Conservation (phyloP, 371 early-diverging fungal species). For the Conidiobolus incongruus region DNA sequence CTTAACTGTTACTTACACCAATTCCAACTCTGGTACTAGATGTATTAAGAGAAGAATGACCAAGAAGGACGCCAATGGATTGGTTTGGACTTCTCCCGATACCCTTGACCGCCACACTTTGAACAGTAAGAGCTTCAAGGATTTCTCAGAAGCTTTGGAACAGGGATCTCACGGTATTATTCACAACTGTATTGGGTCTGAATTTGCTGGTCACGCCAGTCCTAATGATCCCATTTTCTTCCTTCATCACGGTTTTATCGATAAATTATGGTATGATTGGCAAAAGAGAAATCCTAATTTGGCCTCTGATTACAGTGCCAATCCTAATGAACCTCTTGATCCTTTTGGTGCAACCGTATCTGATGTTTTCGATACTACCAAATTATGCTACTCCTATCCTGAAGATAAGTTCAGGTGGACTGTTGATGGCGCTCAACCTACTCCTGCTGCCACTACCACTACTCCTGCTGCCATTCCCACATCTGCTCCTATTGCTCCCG, state of each 20-base stretch:
- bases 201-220: constrained; percentile 1
- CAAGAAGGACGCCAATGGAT: neutral
- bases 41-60: neutral
- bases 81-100: neutral
- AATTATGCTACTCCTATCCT: constrained; percentile 2
- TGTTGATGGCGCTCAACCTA: neutral
- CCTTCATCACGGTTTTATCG: constrained; percentile 6
- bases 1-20: neutral
- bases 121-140: neutral
- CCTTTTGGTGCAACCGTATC: neutral
- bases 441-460: no score
- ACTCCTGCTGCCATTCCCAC: no score
- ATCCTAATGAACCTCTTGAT: neutral
- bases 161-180: constrained; percentile 2
- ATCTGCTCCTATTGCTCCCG: no score
- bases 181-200: constrained; percentile 3
- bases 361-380: neutral
- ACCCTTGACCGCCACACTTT: neutral
- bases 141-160: neutral
- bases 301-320: no score
- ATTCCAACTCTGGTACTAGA: neutral
- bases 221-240: constrained; percentile 5
- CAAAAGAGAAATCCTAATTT: no score
- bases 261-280: constrained; percentile 5
- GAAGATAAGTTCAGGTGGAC: constrained; percentile 2